Evolutionary conservation across 1,139 yeast genomes (phyloP), one percentile per base, ranked within the genome.

Genomic region (Hemisphaericaspora subhashii): DNA sequence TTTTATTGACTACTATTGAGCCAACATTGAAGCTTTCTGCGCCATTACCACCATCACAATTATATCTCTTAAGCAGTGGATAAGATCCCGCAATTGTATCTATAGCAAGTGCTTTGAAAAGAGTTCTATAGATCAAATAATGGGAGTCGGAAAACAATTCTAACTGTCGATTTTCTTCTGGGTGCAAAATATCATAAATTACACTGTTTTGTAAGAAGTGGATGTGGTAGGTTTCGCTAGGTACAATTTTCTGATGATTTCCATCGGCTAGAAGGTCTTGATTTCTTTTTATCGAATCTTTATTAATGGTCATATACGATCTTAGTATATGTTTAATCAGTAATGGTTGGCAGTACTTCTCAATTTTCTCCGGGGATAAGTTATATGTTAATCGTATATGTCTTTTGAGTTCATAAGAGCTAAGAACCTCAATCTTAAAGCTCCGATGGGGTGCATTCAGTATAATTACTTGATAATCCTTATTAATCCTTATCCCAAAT

Each of bases 1-100:
- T 15, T 14, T 15, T 35, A 23, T 35, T 35, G 5, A 28, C n/a
- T 12, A 29, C 33, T 12, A 35, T n/a, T 18, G 15, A 9, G 8
- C 33, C 37, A 18, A 31, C 11, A n/a, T 9, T 20, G 23, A n/a
- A n/a, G n/a, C n/a, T n/a, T n/a, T n/a, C n/a, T n/a, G n/a, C 13
- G 8, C 16, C 3, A 4, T 3, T 11, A 24, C 13, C 13, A 24
- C 26, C 13, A 2, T 24, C 2, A 3, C 13, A 7, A 20, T 20
- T 20, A 20, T 5, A 5, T 6, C 22, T n/a, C n/a, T n/a, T n/a
- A n/a, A n/a, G n/a, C n/a, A n/a, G n/a, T n/a, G n/a, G n/a, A n/a
- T n/a, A n/a, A n/a, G n/a, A n/a, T n/a, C n/a, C n/a, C n/a, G n/a
- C n/a, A n/a, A n/a, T n/a, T n/a, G n/a, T n/a, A n/a, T n/a, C n/a